Evolutionary conservation across 1,139 yeast species (phyloP).

Genomic region (Yarrowia galli): DNA sequence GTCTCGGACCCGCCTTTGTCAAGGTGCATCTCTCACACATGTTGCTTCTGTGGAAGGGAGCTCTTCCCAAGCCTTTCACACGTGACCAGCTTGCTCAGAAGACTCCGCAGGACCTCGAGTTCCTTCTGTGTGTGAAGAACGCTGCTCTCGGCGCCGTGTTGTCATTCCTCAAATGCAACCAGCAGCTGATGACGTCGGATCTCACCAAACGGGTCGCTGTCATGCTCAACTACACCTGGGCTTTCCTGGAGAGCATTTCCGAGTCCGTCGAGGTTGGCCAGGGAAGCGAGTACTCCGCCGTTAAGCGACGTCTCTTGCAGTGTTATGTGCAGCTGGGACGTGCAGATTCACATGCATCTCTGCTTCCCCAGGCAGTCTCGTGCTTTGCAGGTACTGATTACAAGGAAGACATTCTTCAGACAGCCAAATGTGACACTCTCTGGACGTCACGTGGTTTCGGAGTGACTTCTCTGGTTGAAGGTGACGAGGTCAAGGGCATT

Average conservation of each 20-base stretch:
- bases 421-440: constrained; percentile 24
- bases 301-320: constrained; percentile 50
- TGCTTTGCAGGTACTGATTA: constrained; percentile 50
- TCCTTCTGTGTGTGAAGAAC: constrained; percentile 51
- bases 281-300: constrained; percentile 43
- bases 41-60: constrained; percentile 78
- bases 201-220: constrained; percentile 51
- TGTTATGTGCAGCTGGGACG: constrained; percentile 49
- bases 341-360: constrained; percentile 48
- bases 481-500: constrained; percentile 39
- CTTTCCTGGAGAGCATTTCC: constrained; percentile 47
- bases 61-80: constrained; percentile 60
- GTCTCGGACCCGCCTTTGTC: constrained; percentile 69
- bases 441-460: constrained; percentile 34
- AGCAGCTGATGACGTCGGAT: constrained; percentile 52
- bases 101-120: constrained; percentile 49
- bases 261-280: constrained; percentile 47
- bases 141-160: constrained; percentile 51
- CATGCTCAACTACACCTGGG: constrained; percentile 50
- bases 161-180: constrained; percentile 51
- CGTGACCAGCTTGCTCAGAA: constrained; percentile 48
- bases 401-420: constrained; percentile 24
- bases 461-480: constrained; percentile 43
- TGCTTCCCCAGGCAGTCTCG: constrained; percentile 50
- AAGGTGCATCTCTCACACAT: constrained; percentile 78